Evolutionary conservation across 225 moss, liverwort and hornwort species (phyloP).

Genomic region (Thuidium tamariscinum): DNA sequence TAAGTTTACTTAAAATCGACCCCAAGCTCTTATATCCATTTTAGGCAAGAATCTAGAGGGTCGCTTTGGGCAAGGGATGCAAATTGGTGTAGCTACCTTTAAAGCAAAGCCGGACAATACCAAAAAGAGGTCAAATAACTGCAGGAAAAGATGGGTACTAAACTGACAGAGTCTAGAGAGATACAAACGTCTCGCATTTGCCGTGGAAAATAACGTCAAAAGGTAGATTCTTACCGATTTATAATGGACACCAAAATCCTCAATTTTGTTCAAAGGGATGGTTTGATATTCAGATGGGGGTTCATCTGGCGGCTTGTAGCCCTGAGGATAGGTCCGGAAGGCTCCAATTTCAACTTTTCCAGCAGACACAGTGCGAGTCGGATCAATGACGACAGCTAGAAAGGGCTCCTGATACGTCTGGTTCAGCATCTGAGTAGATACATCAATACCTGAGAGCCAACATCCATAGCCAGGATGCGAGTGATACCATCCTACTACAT

Average conservation of each 20-base stretch:
- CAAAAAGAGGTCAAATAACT: neutral
- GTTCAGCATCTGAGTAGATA: constrained; percentile 88
- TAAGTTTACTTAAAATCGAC: neutral
- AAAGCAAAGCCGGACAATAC: neutral
- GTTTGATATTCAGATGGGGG: constrained; percentile 95
- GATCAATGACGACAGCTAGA: constrained; percentile 93
- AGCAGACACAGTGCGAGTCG: constrained; percentile 89
- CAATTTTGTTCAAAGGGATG: constrained; percentile 91
- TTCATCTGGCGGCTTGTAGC: constrained; percentile 89
- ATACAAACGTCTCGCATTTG: neutral
- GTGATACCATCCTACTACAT: constrained; percentile 97
- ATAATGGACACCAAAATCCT: constrained; percentile 96
- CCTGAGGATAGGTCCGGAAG: constrained; percentile 81
- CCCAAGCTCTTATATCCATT: neutral
- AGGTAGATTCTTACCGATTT: constrained; percentile 45
- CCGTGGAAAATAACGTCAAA: neutral
- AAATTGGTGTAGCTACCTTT: neutral
- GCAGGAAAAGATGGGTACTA: neutral
- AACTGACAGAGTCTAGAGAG: neutral
- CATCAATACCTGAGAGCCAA: constrained; percentile 93
- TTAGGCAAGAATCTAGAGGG: neutral
- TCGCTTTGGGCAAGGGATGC: neutral
- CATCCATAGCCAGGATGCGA: constrained; percentile 97
- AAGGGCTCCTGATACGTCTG: constrained; percentile 95
- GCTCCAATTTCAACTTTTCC: constrained; percentile 96